Evolutionary conservation across 495 filamentous ascomycete species (phyloP), one percentile per base, ranked within the genome.

Genomic region (Cenococcum geophilum): DNA sequence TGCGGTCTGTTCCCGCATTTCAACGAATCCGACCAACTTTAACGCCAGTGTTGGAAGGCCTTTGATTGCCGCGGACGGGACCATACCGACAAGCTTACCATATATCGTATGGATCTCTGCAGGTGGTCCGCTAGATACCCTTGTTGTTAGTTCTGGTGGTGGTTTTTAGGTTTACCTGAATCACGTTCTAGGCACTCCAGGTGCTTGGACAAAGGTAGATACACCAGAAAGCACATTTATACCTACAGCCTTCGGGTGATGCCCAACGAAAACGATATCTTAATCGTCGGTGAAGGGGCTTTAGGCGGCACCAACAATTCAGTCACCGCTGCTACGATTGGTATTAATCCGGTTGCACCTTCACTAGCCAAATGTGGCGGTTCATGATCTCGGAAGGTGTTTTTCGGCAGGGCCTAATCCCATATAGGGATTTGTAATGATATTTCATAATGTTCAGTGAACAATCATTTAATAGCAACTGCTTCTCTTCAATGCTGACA

Each of bases 1-100:
- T 74, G 82, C 83, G 5, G 75, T 87, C 4, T 85, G 85, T 76
- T 82, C 77, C 73, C 77, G 76, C 53, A 71, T 81, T 48, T 75
- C 77, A 32, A 68, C 73, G 16, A 71, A 78, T 55, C 85, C 86
- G 0, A 76, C 81, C 34, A 64, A 76, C 14, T 84, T 89, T 63
- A 68, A 72, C 59, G 60, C 68, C 25, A 75, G 74, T 8, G 64
- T 71, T 20, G 77, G 74, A 22, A 68, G 75, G 27, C 70, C 70
- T 16, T 73, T 85, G 18, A 70, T 75, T 10, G 76, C 74, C 10
- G 75, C 73, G 14, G 78, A 78, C 55, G 79, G 78, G 8, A 75
- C 73, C 0, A 62, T 79, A 55, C 85, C 84, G 0, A 80, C 71
- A 3, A 76, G 77, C 25, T 70, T 63, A 0, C 74, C 74, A 12